Evolutionary conservation across 2,329 filamentous ascomycete species (phyloP).

Genomic region (Amylocarpus encephaloides): DNA sequence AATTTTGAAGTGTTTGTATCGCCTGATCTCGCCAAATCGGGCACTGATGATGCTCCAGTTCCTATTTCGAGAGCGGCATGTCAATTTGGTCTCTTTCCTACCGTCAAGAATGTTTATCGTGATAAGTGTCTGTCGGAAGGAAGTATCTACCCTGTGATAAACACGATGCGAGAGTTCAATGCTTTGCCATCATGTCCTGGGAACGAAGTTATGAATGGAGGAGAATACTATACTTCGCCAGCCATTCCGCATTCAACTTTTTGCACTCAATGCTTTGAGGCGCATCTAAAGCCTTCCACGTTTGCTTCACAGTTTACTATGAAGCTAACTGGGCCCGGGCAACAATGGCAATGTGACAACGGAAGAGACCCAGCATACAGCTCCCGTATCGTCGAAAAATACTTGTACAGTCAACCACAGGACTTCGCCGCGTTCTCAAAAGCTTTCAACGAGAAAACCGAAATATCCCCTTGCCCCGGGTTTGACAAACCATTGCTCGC

Average conservation of each 20-base stretch:
- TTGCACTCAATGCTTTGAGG: slow-evolving; percentile 3
- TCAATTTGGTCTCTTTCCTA: slow-evolving; percentile 2
- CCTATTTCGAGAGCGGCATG: slow-evolving; percentile 3
- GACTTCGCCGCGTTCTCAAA: slow-evolving; percentile 1
- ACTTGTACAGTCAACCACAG: neutral
- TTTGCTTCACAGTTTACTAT: slow-evolving; percentile 4
- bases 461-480: neutral
- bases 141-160: neutral
- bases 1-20: slow-evolving; percentile 2
- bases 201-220: slow-evolving; percentile 1
- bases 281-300: neutral
- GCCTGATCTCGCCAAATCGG: neutral
- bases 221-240: slow-evolving; percentile 3
- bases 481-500: neutral
- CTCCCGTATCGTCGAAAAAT: neutral
- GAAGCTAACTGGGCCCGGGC: slow-evolving; percentile 1
- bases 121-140: neutral
- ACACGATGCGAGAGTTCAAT: neutral
- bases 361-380: slow-evolving; percentile 1
- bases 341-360: slow-evolving; percentile 3
- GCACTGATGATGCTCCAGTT: neutral
- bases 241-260: slow-evolving; percentile 2
- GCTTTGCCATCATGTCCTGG: slow-evolving; percentile 2
- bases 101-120: neutral
- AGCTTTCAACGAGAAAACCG: neutral